Evolutionary conservation across 371 early-diverging fungal genomes (phyloP).

Genomic region (Capillidium heterosporum): DNA sequence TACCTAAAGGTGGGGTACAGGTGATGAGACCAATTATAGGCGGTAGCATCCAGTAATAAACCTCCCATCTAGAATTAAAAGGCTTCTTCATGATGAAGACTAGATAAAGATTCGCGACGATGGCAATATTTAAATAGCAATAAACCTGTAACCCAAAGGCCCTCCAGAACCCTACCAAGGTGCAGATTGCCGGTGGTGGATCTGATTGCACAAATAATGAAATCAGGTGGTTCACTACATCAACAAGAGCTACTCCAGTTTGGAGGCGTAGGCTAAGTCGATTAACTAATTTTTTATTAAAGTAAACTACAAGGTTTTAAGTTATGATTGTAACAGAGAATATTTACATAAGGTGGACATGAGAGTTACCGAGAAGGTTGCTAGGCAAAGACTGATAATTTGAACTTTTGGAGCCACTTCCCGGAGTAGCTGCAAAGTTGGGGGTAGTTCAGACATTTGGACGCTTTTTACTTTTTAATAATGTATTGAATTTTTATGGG

Average conservation of each 20-base stretch:
- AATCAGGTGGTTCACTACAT: neutral
- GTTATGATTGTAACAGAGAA: no score
- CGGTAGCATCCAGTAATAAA: neutral
- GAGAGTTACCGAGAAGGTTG: no score
- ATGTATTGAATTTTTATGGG: no score
- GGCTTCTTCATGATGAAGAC: neutral
- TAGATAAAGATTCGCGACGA: neutral
- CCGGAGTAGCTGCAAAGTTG: no score
- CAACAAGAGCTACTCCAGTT: neutral
- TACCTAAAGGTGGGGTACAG: neutral
- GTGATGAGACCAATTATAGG: neutral
- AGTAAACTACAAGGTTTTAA: no score
- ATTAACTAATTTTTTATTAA: neutral
- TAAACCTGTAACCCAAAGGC: neutral
- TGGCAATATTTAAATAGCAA: neutral
- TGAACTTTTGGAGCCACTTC: no score
- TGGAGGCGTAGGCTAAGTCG: neutral
- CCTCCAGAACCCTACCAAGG: neutral
- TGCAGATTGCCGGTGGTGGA: neutral
- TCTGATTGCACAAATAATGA: neutral
- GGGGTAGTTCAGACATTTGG: no score
- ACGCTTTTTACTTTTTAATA: no score
- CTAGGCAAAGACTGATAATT: no score
- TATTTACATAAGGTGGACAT: no score
- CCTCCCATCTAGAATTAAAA: neutral